These are phyloP conservation scores for Schwanniomyces etchellsii DNA, from an alignment of 1,139 yeast species.

Conservation along the genomic window DNA sequence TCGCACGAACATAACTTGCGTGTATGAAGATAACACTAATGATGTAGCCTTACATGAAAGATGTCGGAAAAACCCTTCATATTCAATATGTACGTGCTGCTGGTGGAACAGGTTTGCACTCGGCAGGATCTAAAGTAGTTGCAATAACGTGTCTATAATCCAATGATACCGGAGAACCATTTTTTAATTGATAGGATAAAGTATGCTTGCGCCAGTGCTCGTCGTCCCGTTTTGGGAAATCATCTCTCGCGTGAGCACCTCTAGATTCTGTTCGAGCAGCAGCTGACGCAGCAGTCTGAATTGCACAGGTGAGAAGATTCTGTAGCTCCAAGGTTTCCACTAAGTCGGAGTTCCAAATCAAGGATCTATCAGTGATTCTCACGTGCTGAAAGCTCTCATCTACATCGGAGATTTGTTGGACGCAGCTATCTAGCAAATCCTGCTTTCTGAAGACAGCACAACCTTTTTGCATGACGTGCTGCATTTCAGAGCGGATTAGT, in stretches of 20 bases:
- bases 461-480: conserved; percentile 92
- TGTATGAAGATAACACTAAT: too few relatives aligned
- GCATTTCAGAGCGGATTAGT: conserved; percentile 87
- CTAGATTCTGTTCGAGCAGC: conserved; percentile 96
- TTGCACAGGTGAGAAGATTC: conserved; percentile 95
- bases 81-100: too few relatives aligned
- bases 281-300: conserved; percentile 92
- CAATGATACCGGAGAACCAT: conserved; percentile 69
- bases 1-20: too few relatives aligned
- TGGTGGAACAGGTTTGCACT: conserved; percentile 96
- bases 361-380: conserved; percentile 89
- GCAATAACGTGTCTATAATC: conserved; percentile 83
- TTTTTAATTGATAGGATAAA: conserved; percentile 77
- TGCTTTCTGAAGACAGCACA: conserved; percentile 97
- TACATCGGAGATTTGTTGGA: conserved; percentile 65
- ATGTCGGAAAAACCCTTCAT: too few relatives aligned
- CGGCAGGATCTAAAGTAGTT: conserved; percentile 82
- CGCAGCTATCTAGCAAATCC: conserved; percentile 90
- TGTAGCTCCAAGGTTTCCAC: conserved; percentile 95
- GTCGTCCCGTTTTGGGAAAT: conserved; percentile 93
- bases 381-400: conserved; percentile 66
- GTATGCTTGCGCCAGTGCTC: conserved; percentile 98
- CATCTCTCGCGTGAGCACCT: conserved; percentile 99
- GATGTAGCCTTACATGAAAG: too few relatives aligned
- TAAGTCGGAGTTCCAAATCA: conserved; percentile 98